phyloP scores from a whole-genome alignment of 345 rosid genomes.

The Heritiera fomes region DNA sequence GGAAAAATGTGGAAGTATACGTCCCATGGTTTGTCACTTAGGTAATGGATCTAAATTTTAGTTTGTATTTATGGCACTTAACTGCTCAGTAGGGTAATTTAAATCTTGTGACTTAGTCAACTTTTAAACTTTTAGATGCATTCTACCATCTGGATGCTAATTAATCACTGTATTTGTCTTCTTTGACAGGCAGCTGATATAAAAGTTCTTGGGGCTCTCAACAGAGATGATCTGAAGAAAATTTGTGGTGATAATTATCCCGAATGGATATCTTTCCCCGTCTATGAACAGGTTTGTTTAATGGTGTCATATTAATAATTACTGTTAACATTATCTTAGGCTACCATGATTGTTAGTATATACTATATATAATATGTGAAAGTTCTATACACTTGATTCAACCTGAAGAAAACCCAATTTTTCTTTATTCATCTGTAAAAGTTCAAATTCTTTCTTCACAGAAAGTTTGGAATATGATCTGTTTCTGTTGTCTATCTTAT shows the following conservation, averaged over 20 bases:
- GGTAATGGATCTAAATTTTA: conserved; percentile 4
- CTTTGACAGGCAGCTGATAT: conserved; percentile 82
- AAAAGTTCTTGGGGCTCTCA: conserved; percentile 83
- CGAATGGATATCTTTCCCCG: conserved; percentile 97
- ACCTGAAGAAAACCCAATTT: background rate
- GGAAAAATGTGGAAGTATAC: background rate
- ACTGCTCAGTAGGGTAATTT: background rate
- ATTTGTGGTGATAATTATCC: conserved; percentile 96
- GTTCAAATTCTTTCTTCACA: background rate
- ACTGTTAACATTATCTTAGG: background rate
- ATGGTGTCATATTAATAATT: background rate
- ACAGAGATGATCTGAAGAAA: conserved; percentile 91
- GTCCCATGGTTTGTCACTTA: background rate
- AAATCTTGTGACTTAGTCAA: background rate
- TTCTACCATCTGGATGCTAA: background rate
- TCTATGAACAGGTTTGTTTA: conserved; percentile 80
- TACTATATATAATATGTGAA: background rate
- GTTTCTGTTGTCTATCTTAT: background rate
- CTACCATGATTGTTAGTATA: background rate
- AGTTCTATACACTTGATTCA: background rate
- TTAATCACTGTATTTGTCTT: background rate
- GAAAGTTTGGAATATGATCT: background rate
- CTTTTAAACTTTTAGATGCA: background rate
- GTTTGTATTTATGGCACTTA: background rate
- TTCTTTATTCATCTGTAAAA: background rate